Evolutionary conservation across 768 basidiomycete species (phyloP).

Genomic region (Coprinopsis sp.): DNA sequence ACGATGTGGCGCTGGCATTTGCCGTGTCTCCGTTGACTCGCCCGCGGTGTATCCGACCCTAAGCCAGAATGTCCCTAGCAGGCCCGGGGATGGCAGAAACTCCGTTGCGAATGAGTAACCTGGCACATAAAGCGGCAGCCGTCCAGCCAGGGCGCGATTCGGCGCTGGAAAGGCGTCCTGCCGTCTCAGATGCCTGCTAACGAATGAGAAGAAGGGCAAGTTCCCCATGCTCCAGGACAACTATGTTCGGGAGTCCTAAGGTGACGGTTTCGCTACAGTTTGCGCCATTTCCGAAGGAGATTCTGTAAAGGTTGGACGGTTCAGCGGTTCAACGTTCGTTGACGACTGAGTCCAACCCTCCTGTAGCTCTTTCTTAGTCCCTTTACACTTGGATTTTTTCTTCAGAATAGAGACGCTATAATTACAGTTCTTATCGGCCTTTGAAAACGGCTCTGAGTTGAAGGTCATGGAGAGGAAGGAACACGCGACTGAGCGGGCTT

Average conservation of each 20-base stretch:
- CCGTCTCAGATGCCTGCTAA: slow-evolving; percentile 19
- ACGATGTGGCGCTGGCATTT: slow-evolving; percentile 12
- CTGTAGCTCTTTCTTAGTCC: too few relatives aligned
- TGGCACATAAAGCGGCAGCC: slow-evolving; percentile 17
- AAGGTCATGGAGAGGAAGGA: too few relatives aligned
- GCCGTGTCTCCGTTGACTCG: slow-evolving; percentile 11
- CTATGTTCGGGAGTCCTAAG: slow-evolving; percentile 16
- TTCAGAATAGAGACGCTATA: too few relatives aligned
- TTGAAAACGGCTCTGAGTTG: too few relatives aligned
- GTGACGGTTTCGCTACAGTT: slow-evolving; percentile 11
- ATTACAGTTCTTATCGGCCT: too few relatives aligned
- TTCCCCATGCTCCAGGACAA: slow-evolving; percentile 21
- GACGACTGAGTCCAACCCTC: too few relatives aligned
- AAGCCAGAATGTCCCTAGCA: slow-evolving; percentile 5
- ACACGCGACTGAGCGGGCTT: too few relatives aligned
- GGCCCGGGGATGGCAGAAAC: slow-evolving; percentile 1
- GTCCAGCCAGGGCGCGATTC: slow-evolving; percentile 15
- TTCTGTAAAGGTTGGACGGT: background rate
- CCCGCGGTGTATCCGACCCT: background rate
- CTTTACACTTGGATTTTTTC: too few relatives aligned
- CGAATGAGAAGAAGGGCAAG: slow-evolving; percentile 17
- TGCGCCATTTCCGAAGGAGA: slow-evolving; percentile 10
- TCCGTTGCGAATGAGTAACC: slow-evolving; percentile 14
- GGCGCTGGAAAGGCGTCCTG: slow-evolving; percentile 14
- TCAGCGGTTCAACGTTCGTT: too few relatives aligned